Conservation (phyloP, 140 eudicot genomes). For the Cichorium intybus region DNA sequence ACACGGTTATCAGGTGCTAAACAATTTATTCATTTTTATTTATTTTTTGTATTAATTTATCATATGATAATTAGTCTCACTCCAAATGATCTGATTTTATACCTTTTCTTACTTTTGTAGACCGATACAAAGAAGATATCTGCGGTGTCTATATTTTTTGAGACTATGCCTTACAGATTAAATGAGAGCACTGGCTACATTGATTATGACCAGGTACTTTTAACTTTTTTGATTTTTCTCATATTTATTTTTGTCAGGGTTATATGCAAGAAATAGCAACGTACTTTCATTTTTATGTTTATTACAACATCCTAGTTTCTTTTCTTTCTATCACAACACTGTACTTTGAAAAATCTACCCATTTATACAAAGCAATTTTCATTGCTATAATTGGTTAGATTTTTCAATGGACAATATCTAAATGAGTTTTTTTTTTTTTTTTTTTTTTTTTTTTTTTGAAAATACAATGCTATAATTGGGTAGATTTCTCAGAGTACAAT, state of each 20-base stretch:
- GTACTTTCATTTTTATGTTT: not conserved
- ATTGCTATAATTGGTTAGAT: not conserved
- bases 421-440: too few species aligned
- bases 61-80: not conserved
- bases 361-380: not conserved
- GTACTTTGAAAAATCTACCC: not conserved
- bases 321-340: too few species aligned
- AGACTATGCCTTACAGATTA: conserved; percentile 99
- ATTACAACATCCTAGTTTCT: not conserved
- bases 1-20: conserved; percentile 90
- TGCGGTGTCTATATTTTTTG: conserved; percentile 90
- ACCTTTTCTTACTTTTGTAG: conserved; percentile 31
- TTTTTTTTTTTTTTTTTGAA: too few species aligned
- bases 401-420: too few species aligned
- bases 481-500: too few species aligned
- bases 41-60: not conserved
- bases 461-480: not conserved
- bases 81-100: not conserved
- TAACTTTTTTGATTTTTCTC: not conserved
- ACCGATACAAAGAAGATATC: conserved; percentile 99
- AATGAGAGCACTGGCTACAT: conserved; percentile 90
- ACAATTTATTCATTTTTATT: not conserved
- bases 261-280: not conserved
- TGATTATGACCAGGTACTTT: conserved; percentile 88
- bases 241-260: not conserved